phyloP scores from a whole-genome alignment of 768 basidiomycete species.

The Boletus fagicola region DNA sequence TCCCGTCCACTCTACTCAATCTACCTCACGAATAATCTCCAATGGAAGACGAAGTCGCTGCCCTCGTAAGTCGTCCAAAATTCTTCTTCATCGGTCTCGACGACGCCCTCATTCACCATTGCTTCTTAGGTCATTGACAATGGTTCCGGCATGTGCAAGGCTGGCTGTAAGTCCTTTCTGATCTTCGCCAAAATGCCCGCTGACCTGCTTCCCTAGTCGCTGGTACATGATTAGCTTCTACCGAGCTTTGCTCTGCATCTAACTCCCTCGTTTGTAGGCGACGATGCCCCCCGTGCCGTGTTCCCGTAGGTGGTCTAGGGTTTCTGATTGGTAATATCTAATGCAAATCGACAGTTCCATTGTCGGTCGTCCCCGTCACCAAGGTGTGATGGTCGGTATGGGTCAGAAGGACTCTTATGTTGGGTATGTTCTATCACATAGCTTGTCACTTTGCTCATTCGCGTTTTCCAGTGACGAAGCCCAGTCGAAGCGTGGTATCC shows the following conservation, averaged over 20 bases:
- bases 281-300: slow-evolving; percentile 89
- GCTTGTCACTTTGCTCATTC: slow-evolving; percentile 15
- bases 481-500: slow-evolving; percentile 92
- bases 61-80: slow-evolving; percentile 38
- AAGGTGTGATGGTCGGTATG: slow-evolving; percentile 97
- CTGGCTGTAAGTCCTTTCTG: slow-evolving; percentile 74
- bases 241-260: background rate
- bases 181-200: slow-evolving; percentile 14
- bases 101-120: background rate
- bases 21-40: slow-evolving; percentile 25
- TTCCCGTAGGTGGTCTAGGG: slow-evolving; percentile 72
- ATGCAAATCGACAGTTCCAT: slow-evolving; percentile 59
- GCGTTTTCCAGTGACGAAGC: slow-evolving; percentile 70
- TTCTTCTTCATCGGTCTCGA: background rate
- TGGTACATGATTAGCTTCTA: slow-evolving; percentile 40
- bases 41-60: slow-evolving; percentile 70
- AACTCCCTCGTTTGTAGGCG: slow-evolving; percentile 48
- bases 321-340: slow-evolving; percentile 10
- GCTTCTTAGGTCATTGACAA: slow-evolving; percentile 77
- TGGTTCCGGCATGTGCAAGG: slow-evolving; percentile 99
- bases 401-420: slow-evolving; percentile 96
- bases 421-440: slow-evolving; percentile 48
- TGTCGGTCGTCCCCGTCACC: slow-evolving; percentile 92
- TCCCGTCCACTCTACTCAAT: slow-evolving; percentile 19
- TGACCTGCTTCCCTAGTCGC: slow-evolving; percentile 47